A percentile compares a stretch with the other conserved stretches of the same genome.
Conservation (phyloP, 305 asterid species). For the Withania somnifera region DNA sequence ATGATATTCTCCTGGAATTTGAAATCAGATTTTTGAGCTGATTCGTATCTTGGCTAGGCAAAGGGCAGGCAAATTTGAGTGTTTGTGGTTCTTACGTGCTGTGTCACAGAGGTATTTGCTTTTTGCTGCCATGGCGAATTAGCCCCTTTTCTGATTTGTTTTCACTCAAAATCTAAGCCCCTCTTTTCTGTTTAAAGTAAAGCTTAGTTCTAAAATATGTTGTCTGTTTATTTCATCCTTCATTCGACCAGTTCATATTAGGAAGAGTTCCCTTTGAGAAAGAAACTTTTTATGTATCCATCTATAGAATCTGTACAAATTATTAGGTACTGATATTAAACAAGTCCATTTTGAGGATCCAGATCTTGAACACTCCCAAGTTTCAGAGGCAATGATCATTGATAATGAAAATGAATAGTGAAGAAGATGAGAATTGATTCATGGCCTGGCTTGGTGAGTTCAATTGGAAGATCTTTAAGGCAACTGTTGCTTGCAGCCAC, state of each 20-base stretch:
- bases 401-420: neutral
- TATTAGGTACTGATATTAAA: neutral
- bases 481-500: neutral
- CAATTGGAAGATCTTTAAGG: neutral
- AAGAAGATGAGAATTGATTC: neutral
- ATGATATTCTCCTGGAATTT: neutral
- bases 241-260: neutral
- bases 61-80: neutral
- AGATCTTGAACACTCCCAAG: neutral
- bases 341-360: neutral
- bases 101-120: neutral
- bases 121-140: conserved; percentile 17
- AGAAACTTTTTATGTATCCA: neutral
- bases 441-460: neutral
- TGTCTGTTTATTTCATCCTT: neutral
- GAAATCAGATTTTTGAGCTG: neutral
- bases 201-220: neutral
- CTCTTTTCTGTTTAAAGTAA: neutral
- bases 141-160: neutral
- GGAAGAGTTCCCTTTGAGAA: neutral
- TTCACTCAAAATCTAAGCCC: neutral
- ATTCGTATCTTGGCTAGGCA: neutral
- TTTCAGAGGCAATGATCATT: neutral
- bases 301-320: neutral
- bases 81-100: neutral